A percentile compares a stretch with the other conserved stretches of the same genome.
Evolutionary conservation across 148 eudicot genomes (phyloP).

Genomic region (Talinum fruticosum): DNA sequence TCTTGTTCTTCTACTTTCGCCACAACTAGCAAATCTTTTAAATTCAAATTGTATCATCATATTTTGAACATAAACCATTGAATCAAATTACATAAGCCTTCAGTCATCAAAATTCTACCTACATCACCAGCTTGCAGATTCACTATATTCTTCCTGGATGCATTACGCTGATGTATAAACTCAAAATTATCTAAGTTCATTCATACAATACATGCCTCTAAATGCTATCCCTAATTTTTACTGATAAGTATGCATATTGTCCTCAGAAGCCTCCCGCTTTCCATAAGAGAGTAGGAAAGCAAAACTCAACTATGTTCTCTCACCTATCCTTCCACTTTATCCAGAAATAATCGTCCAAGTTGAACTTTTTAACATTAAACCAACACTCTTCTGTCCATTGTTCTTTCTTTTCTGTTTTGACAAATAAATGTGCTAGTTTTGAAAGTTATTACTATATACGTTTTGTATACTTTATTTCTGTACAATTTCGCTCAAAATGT

Average conservation of each 20-base stretch:
- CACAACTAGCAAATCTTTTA: background rate
- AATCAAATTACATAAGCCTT: background rate
- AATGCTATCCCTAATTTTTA: background rate
- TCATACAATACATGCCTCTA: background rate
- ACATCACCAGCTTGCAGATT: background rate
- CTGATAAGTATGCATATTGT: background rate
- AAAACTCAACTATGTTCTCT: background rate
- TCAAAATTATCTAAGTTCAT: background rate
- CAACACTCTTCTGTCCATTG: background rate
- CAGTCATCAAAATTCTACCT: background rate
- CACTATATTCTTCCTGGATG: background rate
- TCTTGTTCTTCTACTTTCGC: background rate
- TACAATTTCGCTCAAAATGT: background rate
- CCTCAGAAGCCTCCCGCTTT: background rate
- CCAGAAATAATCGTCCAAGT: background rate
- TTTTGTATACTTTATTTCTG: background rate
- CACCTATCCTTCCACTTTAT: background rate
- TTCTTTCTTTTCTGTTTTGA: background rate
- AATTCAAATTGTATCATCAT: background rate
- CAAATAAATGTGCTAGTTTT: background rate
- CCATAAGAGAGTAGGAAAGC: background rate
- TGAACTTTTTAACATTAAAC: background rate
- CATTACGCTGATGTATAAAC: background rate
- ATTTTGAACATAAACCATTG: background rate
- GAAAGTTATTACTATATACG: background rate